These are phyloP conservation scores for Drechslerella dactyloides DNA, from an alignment of 2,329 filamentous ascomycete species.

Conservation along the genomic window DNA sequence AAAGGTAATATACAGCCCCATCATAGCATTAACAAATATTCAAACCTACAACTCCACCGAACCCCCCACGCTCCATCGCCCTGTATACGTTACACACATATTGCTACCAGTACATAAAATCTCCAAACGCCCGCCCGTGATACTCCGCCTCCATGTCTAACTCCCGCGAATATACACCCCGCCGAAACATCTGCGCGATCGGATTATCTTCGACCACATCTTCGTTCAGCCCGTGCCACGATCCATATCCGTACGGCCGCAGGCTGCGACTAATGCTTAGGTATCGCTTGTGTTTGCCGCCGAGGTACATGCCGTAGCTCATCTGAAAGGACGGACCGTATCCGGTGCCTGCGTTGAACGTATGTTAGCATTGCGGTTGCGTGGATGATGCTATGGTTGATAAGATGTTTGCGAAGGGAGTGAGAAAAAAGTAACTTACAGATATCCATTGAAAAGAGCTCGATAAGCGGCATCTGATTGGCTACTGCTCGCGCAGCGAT, in stretches of 20 bases:
- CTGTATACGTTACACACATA: not conserved
- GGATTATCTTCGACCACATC: not conserved
- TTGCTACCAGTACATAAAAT: not conserved
- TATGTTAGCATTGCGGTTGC: not conserved
- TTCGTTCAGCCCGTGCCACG: not conserved
- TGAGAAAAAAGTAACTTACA: too few relatives aligned
- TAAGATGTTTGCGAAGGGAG: not conserved
- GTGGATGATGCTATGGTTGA: not conserved
- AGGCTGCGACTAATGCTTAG: not conserved
- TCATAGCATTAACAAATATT: too few relatives aligned
- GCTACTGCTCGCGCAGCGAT: not conserved
- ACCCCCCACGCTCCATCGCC: too few relatives aligned
- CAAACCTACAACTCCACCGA: too few relatives aligned
- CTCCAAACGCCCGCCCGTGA: slow-evolving; percentile 1
- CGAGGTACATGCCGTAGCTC: slow-evolving; percentile 4
- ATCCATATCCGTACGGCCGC: not conserved
- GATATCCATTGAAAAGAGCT: not conserved
- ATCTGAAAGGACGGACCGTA: not conserved
- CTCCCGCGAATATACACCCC: not conserved
- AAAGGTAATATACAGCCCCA: too few relatives aligned
- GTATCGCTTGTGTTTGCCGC: not conserved
- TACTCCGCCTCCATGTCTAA: not conserved
- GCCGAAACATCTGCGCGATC: not conserved
- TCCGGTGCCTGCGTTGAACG: not conserved
- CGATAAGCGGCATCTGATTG: slow-evolving; percentile 7